These are phyloP conservation scores for Fusarium sp. DNA, from an alignment of 2,329 filamentous ascomycete genomes.

Conservation along the genomic window DNA sequence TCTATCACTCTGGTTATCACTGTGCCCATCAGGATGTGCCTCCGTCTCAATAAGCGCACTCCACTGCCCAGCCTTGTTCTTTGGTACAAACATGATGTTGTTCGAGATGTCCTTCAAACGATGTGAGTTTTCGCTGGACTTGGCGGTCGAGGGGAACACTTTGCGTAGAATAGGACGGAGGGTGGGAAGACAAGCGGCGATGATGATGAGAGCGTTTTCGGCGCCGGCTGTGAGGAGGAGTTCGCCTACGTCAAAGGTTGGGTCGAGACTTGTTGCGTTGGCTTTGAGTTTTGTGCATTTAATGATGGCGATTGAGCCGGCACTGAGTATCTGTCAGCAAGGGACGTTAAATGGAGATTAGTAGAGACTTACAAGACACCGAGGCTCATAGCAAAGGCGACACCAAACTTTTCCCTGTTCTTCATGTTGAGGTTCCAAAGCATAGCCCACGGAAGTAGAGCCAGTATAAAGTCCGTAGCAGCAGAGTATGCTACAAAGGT, in stretches of 20 bases:
- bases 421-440: constrained; percentile 37
- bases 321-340: not conserved
- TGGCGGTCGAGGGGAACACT: constrained; percentile 23
- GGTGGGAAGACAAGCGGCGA: constrained; percentile 26
- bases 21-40: constrained; percentile 7
- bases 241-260: constrained; percentile 31
- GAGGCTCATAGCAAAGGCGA: constrained; percentile 30
- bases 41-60: constrained; percentile 29
- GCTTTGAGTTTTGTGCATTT: constrained; percentile 34
- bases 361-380: constrained; percentile 17
- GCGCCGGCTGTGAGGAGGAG: constrained; percentile 28
- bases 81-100: constrained; percentile 34
- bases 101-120: constrained; percentile 25
- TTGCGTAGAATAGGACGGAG: constrained; percentile 21
- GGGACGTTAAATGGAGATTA: rapidly evolving
- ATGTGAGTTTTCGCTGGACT: constrained; percentile 31
- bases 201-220: constrained; percentile 33
- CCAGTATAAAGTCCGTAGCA: constrained; percentile 31
- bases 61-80: constrained; percentile 34
- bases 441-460: constrained; percentile 30
- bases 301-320: constrained; percentile 29
- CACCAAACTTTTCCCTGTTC: constrained; percentile 35
- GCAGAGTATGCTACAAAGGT: constrained; percentile 25
- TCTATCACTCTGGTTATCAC: constrained; percentile 30
- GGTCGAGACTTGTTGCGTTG: constrained; percentile 29